phyloP scores from a whole-genome alignment of 1,284 basidiomycete species.

The Pseudozyma pruni region DNA sequence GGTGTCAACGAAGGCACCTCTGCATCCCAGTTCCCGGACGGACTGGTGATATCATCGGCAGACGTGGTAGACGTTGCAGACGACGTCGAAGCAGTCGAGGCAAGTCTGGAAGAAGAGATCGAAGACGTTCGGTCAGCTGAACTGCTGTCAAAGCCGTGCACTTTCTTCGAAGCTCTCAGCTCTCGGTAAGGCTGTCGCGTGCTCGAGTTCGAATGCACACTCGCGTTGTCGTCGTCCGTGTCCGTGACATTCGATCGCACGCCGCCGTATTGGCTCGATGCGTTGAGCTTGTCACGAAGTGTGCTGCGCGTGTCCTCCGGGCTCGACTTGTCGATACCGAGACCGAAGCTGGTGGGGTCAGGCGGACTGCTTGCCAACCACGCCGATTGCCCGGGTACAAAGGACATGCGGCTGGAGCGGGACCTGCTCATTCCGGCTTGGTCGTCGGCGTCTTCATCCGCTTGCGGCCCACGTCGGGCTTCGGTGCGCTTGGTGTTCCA shows the following conservation, averaged over 20 bases:
- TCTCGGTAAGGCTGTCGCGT: conserved; percentile 40
- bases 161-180: conserved; percentile 33
- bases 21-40: conserved; percentile 38
- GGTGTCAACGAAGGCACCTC: conserved; percentile 40
- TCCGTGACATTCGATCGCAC: conserved; percentile 28
- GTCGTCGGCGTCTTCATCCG: conserved; percentile 9
- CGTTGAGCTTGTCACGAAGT: conserved; percentile 10
- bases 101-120: conserved; percentile 10
- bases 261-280: conserved; percentile 8
- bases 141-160: conserved; percentile 30
- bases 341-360: conserved; percentile 47
- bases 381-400: conserved; percentile 34
- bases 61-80: conserved; percentile 7
- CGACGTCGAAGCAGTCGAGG: conserved; percentile 7
- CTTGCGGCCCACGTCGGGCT: conserved; percentile 12
- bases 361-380: conserved; percentile 52
- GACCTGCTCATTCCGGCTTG: conserved; percentile 31
- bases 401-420: conserved; percentile 37
- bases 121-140: conserved; percentile 8
- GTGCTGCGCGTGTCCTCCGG: conserved; percentile 29
- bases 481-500: conserved; percentile 57
- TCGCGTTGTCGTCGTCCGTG: conserved; percentile 45
- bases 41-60: conserved; percentile 4
- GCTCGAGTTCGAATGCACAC: conserved; percentile 44
- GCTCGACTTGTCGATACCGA: conserved; percentile 44